These are phyloP conservation scores for Aspergillus sp. DNA, from an alignment of 2,329 filamentous ascomycete species.

Conservation along the genomic window DNA sequence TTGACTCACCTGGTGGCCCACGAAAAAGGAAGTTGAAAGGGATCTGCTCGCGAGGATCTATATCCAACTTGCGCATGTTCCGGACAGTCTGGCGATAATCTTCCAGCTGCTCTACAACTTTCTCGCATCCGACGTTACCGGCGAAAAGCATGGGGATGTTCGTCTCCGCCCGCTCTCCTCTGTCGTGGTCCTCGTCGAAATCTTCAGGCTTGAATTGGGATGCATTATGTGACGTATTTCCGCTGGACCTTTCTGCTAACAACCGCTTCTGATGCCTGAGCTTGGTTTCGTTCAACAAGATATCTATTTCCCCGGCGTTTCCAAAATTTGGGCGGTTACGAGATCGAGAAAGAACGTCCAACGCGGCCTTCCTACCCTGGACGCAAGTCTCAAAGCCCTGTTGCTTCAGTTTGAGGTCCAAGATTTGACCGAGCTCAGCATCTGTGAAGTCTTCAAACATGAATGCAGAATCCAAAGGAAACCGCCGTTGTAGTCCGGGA, in stretches of 20 bases:
- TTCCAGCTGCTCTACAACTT: conserved; percentile 46
- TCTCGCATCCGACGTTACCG: conserved; percentile 51
- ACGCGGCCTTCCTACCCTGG: conserved; percentile 46
- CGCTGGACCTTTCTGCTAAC: conserved; percentile 5
- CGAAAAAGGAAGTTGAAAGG: conserved; percentile 64
- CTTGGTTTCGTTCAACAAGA: conserved; percentile 54
- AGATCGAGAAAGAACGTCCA: conserved; percentile 53
- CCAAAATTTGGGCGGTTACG: conserved; percentile 58
- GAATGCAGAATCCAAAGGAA: conserved; percentile 57
- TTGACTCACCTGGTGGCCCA: conserved; percentile 52
- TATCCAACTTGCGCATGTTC: conserved; percentile 43
- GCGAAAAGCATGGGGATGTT: conserved; percentile 50
- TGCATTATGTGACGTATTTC: conserved; percentile 7
- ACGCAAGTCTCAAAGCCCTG: conserved; percentile 47
- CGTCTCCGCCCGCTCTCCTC: conserved; percentile 40
- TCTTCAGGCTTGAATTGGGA: conserved; percentile 30
- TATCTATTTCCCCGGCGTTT: conserved; percentile 68
- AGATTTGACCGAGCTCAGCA: conserved; percentile 49
- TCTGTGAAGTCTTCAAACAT: conserved; percentile 60
- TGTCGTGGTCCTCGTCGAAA: conserved; percentile 54
- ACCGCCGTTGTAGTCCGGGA: conserved; percentile 59
- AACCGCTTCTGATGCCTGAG: conserved; percentile 41
- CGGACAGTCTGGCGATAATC: conserved; percentile 47
- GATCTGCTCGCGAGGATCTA: conserved; percentile 51
- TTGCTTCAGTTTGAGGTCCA: conserved; percentile 55